These are phyloP conservation scores for Nymphaea colorata DNA, from an alignment of 164 flowering plant species.

Conservation along the genomic window DNA sequence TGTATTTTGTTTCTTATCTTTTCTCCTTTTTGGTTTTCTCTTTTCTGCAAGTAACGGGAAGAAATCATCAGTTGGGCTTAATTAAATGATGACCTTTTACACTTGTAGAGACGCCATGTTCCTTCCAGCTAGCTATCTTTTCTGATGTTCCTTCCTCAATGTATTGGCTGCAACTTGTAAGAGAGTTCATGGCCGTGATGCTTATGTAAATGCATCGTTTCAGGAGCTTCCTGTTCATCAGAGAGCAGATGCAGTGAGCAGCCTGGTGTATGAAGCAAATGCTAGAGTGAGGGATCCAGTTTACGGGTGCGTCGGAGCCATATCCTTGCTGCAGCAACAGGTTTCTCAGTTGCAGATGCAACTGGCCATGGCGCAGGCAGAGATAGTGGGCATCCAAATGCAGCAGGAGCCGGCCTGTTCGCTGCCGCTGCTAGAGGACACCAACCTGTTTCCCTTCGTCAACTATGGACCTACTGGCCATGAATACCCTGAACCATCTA, in stretches of 20 bases:
- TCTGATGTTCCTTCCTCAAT: no score
- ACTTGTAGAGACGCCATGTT: no score
- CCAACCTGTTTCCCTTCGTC: constrained; percentile 30
- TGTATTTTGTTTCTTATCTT: no score
- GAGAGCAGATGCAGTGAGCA: constrained; percentile 59
- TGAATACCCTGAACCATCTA: constrained; percentile 62
- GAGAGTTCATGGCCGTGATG: not conserved
- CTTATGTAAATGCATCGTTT: not conserved
- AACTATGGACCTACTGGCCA: constrained; percentile 42
- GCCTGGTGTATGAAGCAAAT: constrained; percentile 61
- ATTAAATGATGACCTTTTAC: no score
- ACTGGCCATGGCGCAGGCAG: constrained; percentile 68
- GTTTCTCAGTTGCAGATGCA: constrained; percentile 70
- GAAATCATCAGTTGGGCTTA: no score
- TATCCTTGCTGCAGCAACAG: constrained; percentile 62
- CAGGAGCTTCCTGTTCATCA: constrained; percentile 57
- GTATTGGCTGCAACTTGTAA: not conserved
- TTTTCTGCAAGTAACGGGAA: no score
- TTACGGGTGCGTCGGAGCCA: constrained; percentile 73
- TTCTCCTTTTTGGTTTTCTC: no score
- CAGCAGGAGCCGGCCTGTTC: constrained; percentile 35
- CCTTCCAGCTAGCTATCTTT: no score
- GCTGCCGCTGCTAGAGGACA: constrained; percentile 11
- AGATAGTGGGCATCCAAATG: constrained; percentile 76
- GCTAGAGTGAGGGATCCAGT: constrained; percentile 61